phyloP scores from a whole-genome alignment of 1,139 yeast species.

The Candida smagusa region DNA sequence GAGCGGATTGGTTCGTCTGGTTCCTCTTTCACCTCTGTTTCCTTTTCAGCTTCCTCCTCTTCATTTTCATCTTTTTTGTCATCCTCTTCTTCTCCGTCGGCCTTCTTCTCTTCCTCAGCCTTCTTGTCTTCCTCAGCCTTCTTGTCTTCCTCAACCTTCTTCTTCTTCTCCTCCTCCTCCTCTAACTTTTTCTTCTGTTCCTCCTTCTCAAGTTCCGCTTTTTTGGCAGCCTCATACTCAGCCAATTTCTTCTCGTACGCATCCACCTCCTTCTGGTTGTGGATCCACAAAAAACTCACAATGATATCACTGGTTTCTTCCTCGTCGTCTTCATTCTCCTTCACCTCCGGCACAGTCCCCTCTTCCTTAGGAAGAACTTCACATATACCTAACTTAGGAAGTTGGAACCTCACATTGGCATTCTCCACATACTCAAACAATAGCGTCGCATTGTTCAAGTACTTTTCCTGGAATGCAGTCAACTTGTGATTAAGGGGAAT shows the following conservation, averaged over 20 bases:
- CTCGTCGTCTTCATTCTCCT: slow-evolving; percentile 19
- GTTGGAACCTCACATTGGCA: slow-evolving; percentile 65
- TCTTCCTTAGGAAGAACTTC: slow-evolving; percentile 43
- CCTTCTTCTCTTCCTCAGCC: slow-evolving; percentile 9
- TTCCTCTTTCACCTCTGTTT: slow-evolving; percentile 14
- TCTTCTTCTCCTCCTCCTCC: slow-evolving; percentile 3
- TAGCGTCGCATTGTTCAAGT: slow-evolving; percentile 64
- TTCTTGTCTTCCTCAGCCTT: slow-evolving; percentile 2
- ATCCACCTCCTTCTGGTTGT: slow-evolving; percentile 49
- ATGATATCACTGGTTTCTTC: slow-evolving; percentile 46
- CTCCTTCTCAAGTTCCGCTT: slow-evolving; percentile 7
- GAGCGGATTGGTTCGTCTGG: slow-evolving; percentile 3
- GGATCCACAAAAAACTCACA: slow-evolving; percentile 63
- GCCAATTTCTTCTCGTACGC: slow-evolving; percentile 40
- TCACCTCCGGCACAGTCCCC: slow-evolving; percentile 9
- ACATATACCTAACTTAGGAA: slow-evolving; percentile 74
- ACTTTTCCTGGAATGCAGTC: slow-evolving; percentile 75
- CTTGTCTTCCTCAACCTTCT: slow-evolving; percentile 4
- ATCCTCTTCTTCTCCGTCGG: slow-evolving; percentile 7
- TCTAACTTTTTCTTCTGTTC: slow-evolving; percentile 3
- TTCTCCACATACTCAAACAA: slow-evolving; percentile 84
- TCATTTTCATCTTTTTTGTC: slow-evolving; percentile 20
- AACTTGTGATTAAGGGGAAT: slow-evolving; percentile 48
- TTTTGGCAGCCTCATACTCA: slow-evolving; percentile 18
- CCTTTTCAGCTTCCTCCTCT: slow-evolving; percentile 24